Conservation (phyloP, 305 asterid species). For the Stenogyne calaminthoides region DNA sequence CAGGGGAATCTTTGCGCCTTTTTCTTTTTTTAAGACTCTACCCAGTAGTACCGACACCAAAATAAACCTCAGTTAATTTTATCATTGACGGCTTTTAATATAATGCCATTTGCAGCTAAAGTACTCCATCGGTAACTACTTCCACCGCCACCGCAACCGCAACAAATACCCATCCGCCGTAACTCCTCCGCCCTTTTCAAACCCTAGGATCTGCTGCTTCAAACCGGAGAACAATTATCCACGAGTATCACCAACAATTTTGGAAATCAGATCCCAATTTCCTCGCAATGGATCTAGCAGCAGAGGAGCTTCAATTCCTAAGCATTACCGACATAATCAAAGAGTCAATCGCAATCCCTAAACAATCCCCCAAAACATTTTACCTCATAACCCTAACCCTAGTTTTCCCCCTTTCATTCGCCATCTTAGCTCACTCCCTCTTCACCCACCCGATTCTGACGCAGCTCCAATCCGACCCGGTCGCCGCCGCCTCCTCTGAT, state of each 20-base stretch:
- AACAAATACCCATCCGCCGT: too few species aligned
- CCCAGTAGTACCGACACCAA: background rate
- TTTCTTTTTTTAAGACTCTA: too few species aligned
- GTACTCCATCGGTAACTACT: slow-evolving; percentile 15
- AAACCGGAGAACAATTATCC: too few species aligned
- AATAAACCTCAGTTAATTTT: background rate
- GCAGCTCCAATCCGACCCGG: slow-evolving; percentile 64
- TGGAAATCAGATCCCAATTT: background rate
- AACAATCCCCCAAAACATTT: slow-evolving; percentile 78
- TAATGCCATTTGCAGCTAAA: background rate
- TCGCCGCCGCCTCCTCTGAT: slow-evolving; percentile 51
- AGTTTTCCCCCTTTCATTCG: slow-evolving; percentile 89
- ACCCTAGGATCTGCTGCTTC: background rate
- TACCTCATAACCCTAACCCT: slow-evolving; percentile 76
- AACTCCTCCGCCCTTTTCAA: background rate
- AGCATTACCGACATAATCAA: slow-evolving; percentile 57
- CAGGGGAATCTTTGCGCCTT: too few species aligned
- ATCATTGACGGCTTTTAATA: background rate
- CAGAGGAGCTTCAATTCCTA: slow-evolving; percentile 78
- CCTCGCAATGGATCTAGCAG: slow-evolving; percentile 69
- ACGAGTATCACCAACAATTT: background rate
- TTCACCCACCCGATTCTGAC: slow-evolving; percentile 80
- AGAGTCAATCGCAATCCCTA: slow-evolving; percentile 81
- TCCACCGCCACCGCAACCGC: slow-evolving; percentile 7
- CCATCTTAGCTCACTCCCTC: slow-evolving; percentile 89